Evolutionary conservation across 2,329 filamentous ascomycete genomes (phyloP).

Genomic region (Sarocladium oryzae): DNA sequence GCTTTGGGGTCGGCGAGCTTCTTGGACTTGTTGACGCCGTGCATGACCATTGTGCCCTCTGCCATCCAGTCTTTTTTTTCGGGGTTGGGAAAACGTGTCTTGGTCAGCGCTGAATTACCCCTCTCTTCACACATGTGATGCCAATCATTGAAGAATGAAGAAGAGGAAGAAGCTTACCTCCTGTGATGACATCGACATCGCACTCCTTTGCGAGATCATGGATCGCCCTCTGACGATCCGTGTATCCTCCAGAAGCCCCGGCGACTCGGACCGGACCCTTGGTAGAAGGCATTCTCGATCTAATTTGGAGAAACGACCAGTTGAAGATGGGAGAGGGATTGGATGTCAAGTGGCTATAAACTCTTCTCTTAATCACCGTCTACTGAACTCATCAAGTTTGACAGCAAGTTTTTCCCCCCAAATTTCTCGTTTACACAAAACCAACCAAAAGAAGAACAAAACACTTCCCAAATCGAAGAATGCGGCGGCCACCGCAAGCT

Average conservation of each 20-base stretch:
- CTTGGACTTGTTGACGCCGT: constrained; percentile 20
- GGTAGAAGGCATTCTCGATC: neutral
- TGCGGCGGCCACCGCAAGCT: neutral
- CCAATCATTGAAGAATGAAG: neutral
- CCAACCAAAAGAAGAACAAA: neutral
- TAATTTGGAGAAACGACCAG: too few species aligned
- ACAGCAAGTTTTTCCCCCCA: too few species aligned
- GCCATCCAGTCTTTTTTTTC: constrained; percentile 28
- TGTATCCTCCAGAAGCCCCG: constrained; percentile 25
- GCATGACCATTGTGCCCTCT: constrained; percentile 23
- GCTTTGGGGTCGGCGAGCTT: constrained; percentile 15
- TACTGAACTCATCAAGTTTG: too few species aligned
- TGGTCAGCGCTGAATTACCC: too few species aligned
- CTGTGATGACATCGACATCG: constrained; percentile 23
- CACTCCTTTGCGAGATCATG: constrained; percentile 20
- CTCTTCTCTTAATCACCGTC: too few species aligned
- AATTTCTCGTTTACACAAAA: neutral
- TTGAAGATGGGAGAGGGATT: too few species aligned
- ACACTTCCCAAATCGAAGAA: too few species aligned
- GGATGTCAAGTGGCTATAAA: too few species aligned
- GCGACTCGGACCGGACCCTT: constrained; percentile 21
- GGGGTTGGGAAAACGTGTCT: too few species aligned
- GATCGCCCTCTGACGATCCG: constrained; percentile 25
- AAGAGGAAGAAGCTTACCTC: constrained; percentile 8
- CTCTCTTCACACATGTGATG: too few species aligned